Conservation (phyloP, 2,329 filamentous ascomycete species). For the Diaporthe helianthi region DNA sequence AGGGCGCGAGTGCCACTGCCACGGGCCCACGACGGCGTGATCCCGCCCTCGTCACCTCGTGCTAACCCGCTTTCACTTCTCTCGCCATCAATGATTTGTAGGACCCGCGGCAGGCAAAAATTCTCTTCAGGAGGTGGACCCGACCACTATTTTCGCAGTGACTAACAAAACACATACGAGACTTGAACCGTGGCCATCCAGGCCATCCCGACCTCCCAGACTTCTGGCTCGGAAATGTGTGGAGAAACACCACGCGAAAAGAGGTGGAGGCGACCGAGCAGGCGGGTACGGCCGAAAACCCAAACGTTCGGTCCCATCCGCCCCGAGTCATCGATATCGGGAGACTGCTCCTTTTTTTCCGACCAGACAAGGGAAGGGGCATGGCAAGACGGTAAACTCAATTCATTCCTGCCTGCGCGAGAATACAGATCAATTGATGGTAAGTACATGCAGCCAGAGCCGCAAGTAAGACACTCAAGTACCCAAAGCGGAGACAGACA, state of each 20-base stretch:
- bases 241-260: conserved; percentile 11
- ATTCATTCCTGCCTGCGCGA: conserved; percentile 3
- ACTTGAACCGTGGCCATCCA: conserved; percentile 18
- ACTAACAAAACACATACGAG: conserved; percentile 11
- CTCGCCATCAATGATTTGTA: neutral
- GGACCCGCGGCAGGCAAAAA: conserved; percentile 29
- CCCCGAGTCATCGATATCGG: conserved; percentile 20
- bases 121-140: conserved; percentile 20
- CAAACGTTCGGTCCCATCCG: conserved; percentile 9
- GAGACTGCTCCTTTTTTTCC: neutral
- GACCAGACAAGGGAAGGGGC: neutral
- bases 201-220: too few species aligned
- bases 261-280: conserved; percentile 25
- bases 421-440: too few species aligned
- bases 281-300: conserved; percentile 27
- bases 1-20: too few species aligned
- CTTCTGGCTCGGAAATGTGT: conserved; percentile 13
- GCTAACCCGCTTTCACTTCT: neutral
- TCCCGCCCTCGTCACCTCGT: neutral
- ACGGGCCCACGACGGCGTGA: conserved; percentile 17
- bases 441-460: neutral
- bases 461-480: neutral
- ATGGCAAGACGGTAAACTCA: neutral
- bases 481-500: conserved; percentile 1
- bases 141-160: neutral